These are phyloP conservation scores for Pichia scutulata DNA, from an alignment of 805 yeast species.

Conservation along the genomic window DNA sequence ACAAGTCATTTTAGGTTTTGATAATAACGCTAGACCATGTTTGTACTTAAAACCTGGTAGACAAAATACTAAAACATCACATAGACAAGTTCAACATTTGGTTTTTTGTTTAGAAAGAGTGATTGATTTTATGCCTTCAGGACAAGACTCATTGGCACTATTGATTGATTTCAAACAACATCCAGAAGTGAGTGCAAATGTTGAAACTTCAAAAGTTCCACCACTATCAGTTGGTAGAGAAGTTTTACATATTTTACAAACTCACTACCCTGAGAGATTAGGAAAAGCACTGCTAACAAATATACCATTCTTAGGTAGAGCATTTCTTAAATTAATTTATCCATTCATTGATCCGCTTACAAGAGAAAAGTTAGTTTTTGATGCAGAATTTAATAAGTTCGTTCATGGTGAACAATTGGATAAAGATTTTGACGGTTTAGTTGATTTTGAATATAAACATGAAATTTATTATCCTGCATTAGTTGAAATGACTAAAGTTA, in stretches of 20 bases:
- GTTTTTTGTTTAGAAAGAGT: slow-evolving; percentile 90
- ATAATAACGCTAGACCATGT: slow-evolving; percentile 86
- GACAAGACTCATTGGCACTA: slow-evolving; percentile 89
- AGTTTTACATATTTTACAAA: slow-evolving; percentile 87
- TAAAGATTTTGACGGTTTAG: slow-evolving; percentile 73
- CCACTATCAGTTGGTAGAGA: slow-evolving; percentile 83
- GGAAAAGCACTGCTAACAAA: slow-evolving; percentile 90
- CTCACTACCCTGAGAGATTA: slow-evolving; percentile 94
- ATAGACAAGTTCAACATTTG: slow-evolving; percentile 90
- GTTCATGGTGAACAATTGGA: slow-evolving; percentile 81
- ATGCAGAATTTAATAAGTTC: slow-evolving; percentile 77
- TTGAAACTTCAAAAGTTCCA: slow-evolving; percentile 66
- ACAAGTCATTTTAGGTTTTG: slow-evolving; percentile 85
- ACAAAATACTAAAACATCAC: slow-evolving; percentile 87
- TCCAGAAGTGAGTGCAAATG: slow-evolving; percentile 44
- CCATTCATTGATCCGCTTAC: slow-evolving; percentile 97
- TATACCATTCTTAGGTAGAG: slow-evolving; percentile 91
- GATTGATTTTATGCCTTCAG: slow-evolving; percentile 91
- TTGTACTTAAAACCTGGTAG: slow-evolving; percentile 88
- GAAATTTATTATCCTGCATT: slow-evolving; percentile 71
- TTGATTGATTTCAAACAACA: slow-evolving; percentile 88
- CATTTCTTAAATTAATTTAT: slow-evolving; percentile 81
- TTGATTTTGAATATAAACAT: slow-evolving; percentile 80
- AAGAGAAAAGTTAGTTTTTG: slow-evolving; percentile 85
- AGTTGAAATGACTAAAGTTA: slow-evolving; percentile 49